These are phyloP conservation scores for Fusarium pseudocircinatum DNA, from an alignment of 2,329 filamentous ascomycete species.

Conservation along the genomic window DNA sequence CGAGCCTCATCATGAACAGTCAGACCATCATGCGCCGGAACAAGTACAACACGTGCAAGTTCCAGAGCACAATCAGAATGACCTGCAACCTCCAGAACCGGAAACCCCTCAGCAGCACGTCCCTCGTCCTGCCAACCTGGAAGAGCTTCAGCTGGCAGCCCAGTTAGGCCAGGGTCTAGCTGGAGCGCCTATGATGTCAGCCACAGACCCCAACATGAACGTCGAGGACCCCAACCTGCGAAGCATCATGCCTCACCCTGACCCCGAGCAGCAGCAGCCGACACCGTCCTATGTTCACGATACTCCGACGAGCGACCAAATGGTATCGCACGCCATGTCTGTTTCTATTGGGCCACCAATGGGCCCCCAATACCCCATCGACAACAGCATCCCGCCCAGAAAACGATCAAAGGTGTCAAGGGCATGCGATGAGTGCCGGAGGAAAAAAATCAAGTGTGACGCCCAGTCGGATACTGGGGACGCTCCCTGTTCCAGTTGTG, in stretches of 20 bases:
- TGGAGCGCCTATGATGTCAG: constrained; percentile 58
- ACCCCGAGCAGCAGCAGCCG: constrained; percentile 51
- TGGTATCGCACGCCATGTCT: constrained; percentile 50
- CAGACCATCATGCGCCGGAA: constrained; percentile 43
- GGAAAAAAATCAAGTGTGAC: constrained; percentile 92
- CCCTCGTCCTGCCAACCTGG: constrained; percentile 57
- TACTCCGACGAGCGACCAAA: constrained; percentile 48
- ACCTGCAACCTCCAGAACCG: constrained; percentile 47
- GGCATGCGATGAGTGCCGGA: constrained; percentile 87
- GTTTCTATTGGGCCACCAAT: constrained; percentile 51
- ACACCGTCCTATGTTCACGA: constrained; percentile 52
- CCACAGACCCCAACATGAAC: constrained; percentile 56
- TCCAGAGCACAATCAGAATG: constrained; percentile 45
- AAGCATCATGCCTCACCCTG: constrained; percentile 56
- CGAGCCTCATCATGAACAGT: constrained; percentile 33
- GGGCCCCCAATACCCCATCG: constrained; percentile 53
- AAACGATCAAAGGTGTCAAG: constrained; percentile 89
- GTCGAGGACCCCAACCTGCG: constrained; percentile 56
- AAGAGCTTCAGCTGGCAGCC: constrained; percentile 67
- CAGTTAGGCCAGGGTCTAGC: constrained; percentile 66
- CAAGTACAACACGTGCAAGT: constrained; percentile 44
- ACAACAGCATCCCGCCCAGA: constrained; percentile 71
- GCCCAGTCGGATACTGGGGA: constrained; percentile 78
- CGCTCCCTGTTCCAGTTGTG: constrained; percentile 83
- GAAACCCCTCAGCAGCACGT: constrained; percentile 54